Base-by-base conservation (phyloP, 1,284 basidiomycete species). In the Pascua sp. region DNA sequence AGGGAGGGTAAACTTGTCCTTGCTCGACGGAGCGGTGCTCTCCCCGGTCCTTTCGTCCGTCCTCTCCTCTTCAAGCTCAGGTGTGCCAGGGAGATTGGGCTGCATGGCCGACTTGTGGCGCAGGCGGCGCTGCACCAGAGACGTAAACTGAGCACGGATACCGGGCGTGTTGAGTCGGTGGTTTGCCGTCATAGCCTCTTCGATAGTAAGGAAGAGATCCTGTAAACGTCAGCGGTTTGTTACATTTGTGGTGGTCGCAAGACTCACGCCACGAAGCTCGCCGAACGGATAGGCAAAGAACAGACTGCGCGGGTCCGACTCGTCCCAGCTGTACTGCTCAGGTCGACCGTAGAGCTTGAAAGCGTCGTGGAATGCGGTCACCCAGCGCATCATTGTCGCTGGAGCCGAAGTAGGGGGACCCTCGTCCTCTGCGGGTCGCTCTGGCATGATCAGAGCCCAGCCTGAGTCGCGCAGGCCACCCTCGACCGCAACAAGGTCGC, bases 191-290 rank as follows among this genome's bases (percentile, higher is more conserved):
- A 94, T 87, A 13, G 89, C 90, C 12, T 85, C 79, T 65, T 93
- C 91, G 49, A 91, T 85, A 60, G 92, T 90, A 56, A 98, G 81
- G 81, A 97, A 98, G 17, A 97, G 85, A 51, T 86, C 82, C 88
- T 88, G 64, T 3, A 9, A 10, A 32, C n/a, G 24, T 55, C 24
- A 54, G 52, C 51, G 24, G 24, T 7, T 32, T 3, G 7, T 32
- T 32, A 32, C 12, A 11, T n/a, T 13, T 5, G 12, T 24, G 13
- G 40, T 38, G 24, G 4, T n/a, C 44, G 40, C n/a, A 4, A 24
- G 12, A 68, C 69, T 66, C 51, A 72, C 72, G 42, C 63, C 62
- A 40, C 69, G 70, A 40, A 70, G 61, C 12, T 62, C 61, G 13
- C 71, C 70, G 24, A 67, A 67, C 8, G 75, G 73, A 52, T 77